Evolutionary conservation across 139 green algal species (phyloP), one percentile per base, ranked within the genome.

Genomic region (Axilococcus clingmanii): DNA sequence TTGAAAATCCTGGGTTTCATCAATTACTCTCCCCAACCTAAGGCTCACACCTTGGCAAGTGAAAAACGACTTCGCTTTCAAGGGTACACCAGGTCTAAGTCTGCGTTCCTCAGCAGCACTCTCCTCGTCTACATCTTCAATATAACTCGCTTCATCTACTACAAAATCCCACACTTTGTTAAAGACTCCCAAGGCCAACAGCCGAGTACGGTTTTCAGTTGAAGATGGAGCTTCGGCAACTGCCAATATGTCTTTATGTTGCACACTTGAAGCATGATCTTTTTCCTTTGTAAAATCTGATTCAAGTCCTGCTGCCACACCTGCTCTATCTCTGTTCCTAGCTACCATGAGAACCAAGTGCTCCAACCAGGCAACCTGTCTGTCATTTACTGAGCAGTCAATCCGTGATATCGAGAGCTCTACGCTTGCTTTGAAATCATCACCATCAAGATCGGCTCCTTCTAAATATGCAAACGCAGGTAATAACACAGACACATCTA

Each of bases 101-200:
- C 36, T 42, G 36, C 36, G 36, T 17, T 42, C 17, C 36, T 17
- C 36, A 17, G 36, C 36, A n/a, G 36, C 36, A n/a, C n/a, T n/a
- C n/a, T n/a, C n/a, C n/a, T n/a, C n/a, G n/a, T n/a, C 41, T 32
- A 49, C 12, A 30, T 49, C 12, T 17, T 12, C 9, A 17, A 49
- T 30, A 49, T 49, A 49, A 17, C 9, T 17, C 9, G 41, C 41
- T 49, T 49, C 41, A 32, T 49, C 41, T 17, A 49, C 41, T 49
- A 12, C 41, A 17, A 35, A 8, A 32, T 49, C 12, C 41, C 41
- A 49, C 9, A 49, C 12, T 32, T 49, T 49, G 12, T 12, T 12
- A 17, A 49, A 12, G 12, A 49, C 9, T 9, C 41, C 41, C 12
- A 49, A 32, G 12, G 41, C 41, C 12, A 23, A 23, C 23, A 49